Evolutionary conservation across 192 early-diverging fungal genomes (phyloP), one percentile per base, ranked within the genome.

Genomic region (Spizellomyces sp.): DNA sequence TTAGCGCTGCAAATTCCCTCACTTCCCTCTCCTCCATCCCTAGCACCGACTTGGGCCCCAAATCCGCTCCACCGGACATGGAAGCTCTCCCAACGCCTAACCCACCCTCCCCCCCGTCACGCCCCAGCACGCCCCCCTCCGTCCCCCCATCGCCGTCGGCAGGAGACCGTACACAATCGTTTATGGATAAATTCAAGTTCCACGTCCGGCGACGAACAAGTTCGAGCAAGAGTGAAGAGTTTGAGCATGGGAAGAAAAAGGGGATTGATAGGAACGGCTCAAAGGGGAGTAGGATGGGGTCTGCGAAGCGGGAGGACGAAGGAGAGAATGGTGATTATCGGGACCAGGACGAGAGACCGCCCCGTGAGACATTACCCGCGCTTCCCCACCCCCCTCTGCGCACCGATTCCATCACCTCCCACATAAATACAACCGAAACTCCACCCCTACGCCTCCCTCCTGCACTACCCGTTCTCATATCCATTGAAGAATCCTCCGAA

Each of bases 401-500:
- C 15, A 19, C 44, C 12, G 43, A 47, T 6, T 61, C 59, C 4
- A 36, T 36, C 15, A 15, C 14, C 52, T 15, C 59, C 0, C n/a
- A 22, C 22, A 61, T 61, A 15, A n/a, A 22, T 27, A 15, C 59
- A 14, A 14, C 59, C 50, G 50, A 54, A 19, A 54, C 12, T 12
- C 50, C 50, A 12, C 94, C 93, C 8, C 79, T 77, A 12, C 48
- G 59, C 12, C 79, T 95, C n/a, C 90, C 92, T 10, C 64, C 82
- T 3, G 77, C 83, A 48, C 88, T 93, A 1, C 86, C 86, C 4
- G 77, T 95, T 6, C 83, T 91, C 41, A 87, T 95, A 22, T 87
- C 88, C 7, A 62, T 71, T 17, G 90, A 93, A 75, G 92, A 94
- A 45, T 87, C 87, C 6, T 80, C 84, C 4, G 91, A 93, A 58